Evolutionary conservation across 2,329 filamentous ascomycete genomes (phyloP).

Genomic region (Botryotinia calthae): DNA sequence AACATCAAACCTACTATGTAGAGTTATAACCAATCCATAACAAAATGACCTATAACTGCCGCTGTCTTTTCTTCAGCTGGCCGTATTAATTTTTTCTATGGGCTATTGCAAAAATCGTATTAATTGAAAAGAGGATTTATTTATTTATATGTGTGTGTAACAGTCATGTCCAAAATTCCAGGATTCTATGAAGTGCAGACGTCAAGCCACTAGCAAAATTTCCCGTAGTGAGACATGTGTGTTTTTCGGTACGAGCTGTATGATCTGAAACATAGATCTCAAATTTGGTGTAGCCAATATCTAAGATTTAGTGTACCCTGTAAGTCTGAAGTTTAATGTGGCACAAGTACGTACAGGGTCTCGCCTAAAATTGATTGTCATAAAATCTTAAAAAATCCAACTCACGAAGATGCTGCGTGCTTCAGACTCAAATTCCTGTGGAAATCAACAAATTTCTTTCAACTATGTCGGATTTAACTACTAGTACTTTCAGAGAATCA

Average conservation of each 20-base stretch:
- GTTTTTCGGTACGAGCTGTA: not conserved
- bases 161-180: not conserved
- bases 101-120: not conserved
- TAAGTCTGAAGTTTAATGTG: not conserved
- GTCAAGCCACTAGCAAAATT: not conserved
- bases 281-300: not conserved
- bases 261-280: not conserved
- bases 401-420: not conserved
- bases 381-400: not conserved
- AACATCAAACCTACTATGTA: too few species aligned
- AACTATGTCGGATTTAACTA: not conserved
- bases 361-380: not conserved
- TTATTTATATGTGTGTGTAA: not conserved
- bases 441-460: not conserved
- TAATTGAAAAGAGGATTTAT: not conserved
- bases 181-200: not conserved
- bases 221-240: not conserved
- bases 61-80: not conserved
- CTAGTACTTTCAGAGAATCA: not conserved
- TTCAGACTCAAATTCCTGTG: not conserved
- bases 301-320: not conserved
- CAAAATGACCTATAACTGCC: not conserved
- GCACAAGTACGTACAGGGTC: not conserved
- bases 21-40: too few species aligned
- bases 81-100: not conserved